phyloP scores from a whole-genome alignment of 331 rosid genomes.

The Quercus phellos region DNA sequence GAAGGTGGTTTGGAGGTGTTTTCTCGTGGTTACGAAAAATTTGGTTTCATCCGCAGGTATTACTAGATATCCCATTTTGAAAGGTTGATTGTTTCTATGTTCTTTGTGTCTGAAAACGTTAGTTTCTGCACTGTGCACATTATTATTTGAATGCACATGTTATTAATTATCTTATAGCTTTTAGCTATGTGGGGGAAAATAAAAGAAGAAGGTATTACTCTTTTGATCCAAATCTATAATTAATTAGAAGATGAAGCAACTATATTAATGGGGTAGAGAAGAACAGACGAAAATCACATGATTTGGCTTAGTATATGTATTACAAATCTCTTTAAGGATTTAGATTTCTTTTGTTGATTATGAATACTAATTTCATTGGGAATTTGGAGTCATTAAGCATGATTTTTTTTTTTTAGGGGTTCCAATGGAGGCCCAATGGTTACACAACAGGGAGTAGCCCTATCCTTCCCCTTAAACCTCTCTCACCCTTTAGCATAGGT shows the following conservation, averaged over 20 bases:
- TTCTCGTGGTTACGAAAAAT: conserved; percentile 89
- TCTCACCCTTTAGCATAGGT: no score
- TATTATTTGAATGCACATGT: not conserved
- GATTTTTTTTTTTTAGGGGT: no score
- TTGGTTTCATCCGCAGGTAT: conserved; percentile 87
- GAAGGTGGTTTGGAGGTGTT: conserved; percentile 93
- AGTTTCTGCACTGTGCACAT: not conserved
- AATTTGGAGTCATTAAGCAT: no score
- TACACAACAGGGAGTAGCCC: no score
- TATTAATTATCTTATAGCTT: no score
- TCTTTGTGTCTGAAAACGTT: not conserved
- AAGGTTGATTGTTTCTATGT: not conserved
- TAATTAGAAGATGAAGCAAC: not conserved
- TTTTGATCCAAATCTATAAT: not conserved
- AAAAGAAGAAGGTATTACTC: not conserved
- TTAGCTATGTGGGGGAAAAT: no score
- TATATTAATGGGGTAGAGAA: not conserved
- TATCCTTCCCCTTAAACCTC: no score
- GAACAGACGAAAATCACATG: not conserved
- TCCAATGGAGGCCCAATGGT: no score
- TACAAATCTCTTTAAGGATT: not conserved
- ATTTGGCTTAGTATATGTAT: not conserved
- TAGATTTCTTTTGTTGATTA: not conserved
- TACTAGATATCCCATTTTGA: not conserved
- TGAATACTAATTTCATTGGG: not conserved